phyloP scores from a whole-genome alignment of 1,284 basidiomycete genomes.

The Cutaneotrichosporon curvatum region DNA sequence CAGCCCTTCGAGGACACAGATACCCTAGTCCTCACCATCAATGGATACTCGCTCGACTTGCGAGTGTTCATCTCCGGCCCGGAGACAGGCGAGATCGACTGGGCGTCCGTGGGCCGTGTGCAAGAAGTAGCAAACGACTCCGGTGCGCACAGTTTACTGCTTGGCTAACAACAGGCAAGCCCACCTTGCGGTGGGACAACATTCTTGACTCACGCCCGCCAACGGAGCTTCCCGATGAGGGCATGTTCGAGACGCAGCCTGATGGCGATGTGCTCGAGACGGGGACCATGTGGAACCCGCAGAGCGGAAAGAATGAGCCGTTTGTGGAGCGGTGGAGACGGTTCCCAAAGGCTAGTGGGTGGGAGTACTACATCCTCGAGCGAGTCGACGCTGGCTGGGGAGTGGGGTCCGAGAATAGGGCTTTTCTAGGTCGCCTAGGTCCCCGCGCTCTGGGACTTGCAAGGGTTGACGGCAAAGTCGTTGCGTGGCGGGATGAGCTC shows the following conservation, averaged over 20 bases:
- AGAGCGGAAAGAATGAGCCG: slow-evolving; percentile 15
- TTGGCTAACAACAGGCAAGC: slow-evolving; percentile 15
- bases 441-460: too few relatives aligned
- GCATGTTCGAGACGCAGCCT: slow-evolving; percentile 22
- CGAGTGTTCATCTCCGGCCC: slow-evolving; percentile 22
- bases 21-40: slow-evolving; percentile 34
- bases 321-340: slow-evolving; percentile 35
- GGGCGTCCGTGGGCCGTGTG: slow-evolving; percentile 24
- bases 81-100: slow-evolving; percentile 22
- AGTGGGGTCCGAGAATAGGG: too few relatives aligned
- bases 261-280: slow-evolving; percentile 30
- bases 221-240: slow-evolving; percentile 21
- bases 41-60: slow-evolving; percentile 30
- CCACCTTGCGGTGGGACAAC: slow-evolving; percentile 25
- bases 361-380: slow-evolving; percentile 20
- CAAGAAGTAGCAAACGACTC: too few relatives aligned
- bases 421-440: too few relatives aligned
- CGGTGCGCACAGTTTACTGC: too few relatives aligned
- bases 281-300: slow-evolving; percentile 34
- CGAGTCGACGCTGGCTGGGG: too few relatives aligned
- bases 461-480: too few relatives aligned
- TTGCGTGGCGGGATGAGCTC: too few relatives aligned
- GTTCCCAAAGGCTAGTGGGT: background rate
- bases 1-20: slow-evolving; percentile 31
- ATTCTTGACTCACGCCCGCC: slow-evolving; percentile 26